Evolutionary conservation across 768 basidiomycete genomes (phyloP), one percentile per base, ranked within the genome.

Genomic region (Hebeloma cylindrosporum): DNA sequence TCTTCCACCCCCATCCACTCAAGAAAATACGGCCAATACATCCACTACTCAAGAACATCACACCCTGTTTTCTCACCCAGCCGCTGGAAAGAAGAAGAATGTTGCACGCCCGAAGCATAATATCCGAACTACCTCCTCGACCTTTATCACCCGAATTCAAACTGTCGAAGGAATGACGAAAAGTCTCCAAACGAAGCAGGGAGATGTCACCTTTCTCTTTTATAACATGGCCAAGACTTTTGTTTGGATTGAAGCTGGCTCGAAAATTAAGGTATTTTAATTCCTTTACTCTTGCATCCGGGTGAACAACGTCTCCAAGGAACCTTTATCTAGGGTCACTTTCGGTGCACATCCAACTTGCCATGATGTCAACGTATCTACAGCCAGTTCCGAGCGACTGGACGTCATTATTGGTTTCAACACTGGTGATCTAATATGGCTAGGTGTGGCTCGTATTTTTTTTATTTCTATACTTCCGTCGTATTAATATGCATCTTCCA

Each of bases 381-480:
- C 94, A 2, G 82, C 88, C 5, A 84, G 82, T 3, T 68, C 85
- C 8, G 85, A 92, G 30, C 80, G 82, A 32, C 66, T 97, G 25
- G 94, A 97, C 57, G 73, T 96, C 5, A 78, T 97, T 47, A 86
- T 97, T 56, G 96, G 95, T 4, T 97, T 96, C 61, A 77, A 73
- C 50, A 89, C 93, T 0, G 96, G 96, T n/a, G 96, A 99, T 68
- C 71, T 99, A 27, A 68, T 98, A 37, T 98, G 96, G 96, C 73
- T 98, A 43, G 94, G 94, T 88, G 51, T 52, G n/a, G n/a, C n/a
- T n/a, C n/a, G 77, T 62, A 31, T 16, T 11, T 38, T 20, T 32
- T 25, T 34, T 17, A 46, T 6, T 43, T 21, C 33, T 28, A 11
- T 54, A 27, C 47, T 46, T 47, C 21, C 32, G 37, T 23, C 21